Conservation (phyloP, 768 basidiomycete genomes). For the Suillus plorans region DNA sequence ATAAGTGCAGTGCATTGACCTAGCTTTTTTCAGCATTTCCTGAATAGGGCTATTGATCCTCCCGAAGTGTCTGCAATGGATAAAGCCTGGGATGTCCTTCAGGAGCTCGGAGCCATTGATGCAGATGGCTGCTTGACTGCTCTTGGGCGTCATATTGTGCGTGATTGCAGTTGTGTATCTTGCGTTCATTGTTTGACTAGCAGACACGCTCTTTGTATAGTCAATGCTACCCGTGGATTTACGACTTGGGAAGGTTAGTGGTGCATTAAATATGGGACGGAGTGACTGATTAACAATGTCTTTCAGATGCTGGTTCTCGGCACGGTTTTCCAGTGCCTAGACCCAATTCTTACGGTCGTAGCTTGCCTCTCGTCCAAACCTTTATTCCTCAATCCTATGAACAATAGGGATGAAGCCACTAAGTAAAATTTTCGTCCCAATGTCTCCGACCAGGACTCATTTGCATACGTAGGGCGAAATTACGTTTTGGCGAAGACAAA, state of each 20-base stretch:
- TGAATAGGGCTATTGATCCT: slow-evolving; percentile 79
- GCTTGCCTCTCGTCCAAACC: slow-evolving; percentile 87
- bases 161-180: slow-evolving; percentile 13
- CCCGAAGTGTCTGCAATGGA: slow-evolving; percentile 76
- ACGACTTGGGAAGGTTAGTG: slow-evolving; percentile 73
- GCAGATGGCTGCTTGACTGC: slow-evolving; percentile 67
- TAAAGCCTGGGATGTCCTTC: slow-evolving; percentile 68
- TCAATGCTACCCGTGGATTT: slow-evolving; percentile 86
- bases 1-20: not conserved
- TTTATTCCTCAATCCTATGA: slow-evolving; percentile 78
- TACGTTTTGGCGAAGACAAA: slow-evolving; percentile 63
- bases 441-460: not conserved
- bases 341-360: slow-evolving; percentile 77
- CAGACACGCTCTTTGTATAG: slow-evolving; percentile 36
- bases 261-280: not conserved
- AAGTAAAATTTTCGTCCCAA: slow-evolving; percentile 43
- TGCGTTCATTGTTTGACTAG: slow-evolving; percentile 5
- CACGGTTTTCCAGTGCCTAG: slow-evolving; percentile 79
- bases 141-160: slow-evolving; percentile 76
- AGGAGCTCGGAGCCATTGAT: slow-evolving; percentile 78
- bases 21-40: slow-evolving; percentile 46
- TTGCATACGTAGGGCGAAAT: slow-evolving; percentile 56
- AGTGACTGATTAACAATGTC: slow-evolving; percentile 3
- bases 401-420: slow-evolving; percentile 78
- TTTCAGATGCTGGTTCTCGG: slow-evolving; percentile 85